These are phyloP conservation scores for Pseudonitzschia multiseries DNA, from an alignment of 108 stramenopile species.

Conservation along the genomic window DNA sequence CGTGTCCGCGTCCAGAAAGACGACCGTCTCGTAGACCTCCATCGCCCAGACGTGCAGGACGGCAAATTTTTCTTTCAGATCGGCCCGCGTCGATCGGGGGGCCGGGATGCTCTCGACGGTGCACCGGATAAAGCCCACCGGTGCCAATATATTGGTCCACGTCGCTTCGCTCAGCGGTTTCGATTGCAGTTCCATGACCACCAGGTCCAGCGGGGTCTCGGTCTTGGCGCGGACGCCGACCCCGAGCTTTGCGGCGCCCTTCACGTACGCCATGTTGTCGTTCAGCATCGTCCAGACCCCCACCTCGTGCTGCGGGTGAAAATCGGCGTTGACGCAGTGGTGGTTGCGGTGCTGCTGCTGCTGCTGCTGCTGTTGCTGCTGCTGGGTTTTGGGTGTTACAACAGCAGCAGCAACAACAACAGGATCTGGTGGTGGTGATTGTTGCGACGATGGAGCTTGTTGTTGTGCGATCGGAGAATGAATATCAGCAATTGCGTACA, in stretches of 20 bases:
- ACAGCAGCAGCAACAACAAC: too few species aligned
- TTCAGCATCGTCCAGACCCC: slow-evolving; percentile 28
- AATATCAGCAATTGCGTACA: not conserved
- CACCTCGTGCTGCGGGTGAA: slow-evolving; percentile 15
- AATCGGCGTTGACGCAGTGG: slow-evolving; percentile 26
- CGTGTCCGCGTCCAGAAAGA: slow-evolving; percentile 30
- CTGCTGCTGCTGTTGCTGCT: not conserved
- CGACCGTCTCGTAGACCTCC: slow-evolving; percentile 24
- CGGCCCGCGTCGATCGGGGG: slow-evolving; percentile 12
- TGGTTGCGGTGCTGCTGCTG: not conserved
- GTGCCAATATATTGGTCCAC: slow-evolving; percentile 6
- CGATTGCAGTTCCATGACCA: slow-evolving; percentile 20
- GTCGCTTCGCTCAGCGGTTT: slow-evolving; percentile 11
- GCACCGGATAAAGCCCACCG: slow-evolving; percentile 14
- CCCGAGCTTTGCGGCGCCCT: slow-evolving; percentile 19
- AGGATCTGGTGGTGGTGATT: not conserved
- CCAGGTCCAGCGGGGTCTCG: slow-evolving; percentile 17
- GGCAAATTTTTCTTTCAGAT: slow-evolving; percentile 27
- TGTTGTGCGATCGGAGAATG: not conserved
- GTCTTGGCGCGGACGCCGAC: not conserved
- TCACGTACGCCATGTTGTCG: slow-evolving; percentile 19
- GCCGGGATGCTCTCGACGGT: slow-evolving; percentile 12
- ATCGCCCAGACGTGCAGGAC: slow-evolving; percentile 32
- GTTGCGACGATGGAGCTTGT: not conserved
- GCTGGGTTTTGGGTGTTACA: not conserved